Base-by-base conservation (phyloP, 768 basidiomycete genomes). In the Aureoboletus auriporus region DNA sequence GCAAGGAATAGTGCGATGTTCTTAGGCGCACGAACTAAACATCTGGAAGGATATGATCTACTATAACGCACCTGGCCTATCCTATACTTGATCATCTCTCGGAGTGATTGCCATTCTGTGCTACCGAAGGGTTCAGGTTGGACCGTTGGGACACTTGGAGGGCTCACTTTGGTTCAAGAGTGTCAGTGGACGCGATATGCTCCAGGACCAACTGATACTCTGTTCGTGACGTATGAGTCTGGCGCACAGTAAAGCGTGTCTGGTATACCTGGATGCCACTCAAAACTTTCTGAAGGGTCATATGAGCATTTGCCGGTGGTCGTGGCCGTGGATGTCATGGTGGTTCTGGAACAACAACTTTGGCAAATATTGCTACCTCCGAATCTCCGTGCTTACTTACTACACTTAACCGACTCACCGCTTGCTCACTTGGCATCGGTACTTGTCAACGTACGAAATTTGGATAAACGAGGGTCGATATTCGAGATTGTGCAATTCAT, bases 71-170 rank as follows among this genome's bases (percentile, higher is more conserved):
- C 89, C 73, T 88, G 71, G 58, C 76, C 68, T 10, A 91, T 71
- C 65, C 82, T 89, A 63, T 75, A 63, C 64, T 89, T 90, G 63
- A 93, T 80, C 46, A 81, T 78, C 59, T 84, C 76, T 34, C 86
- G 79, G 38, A 93, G 72, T 35, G 73, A 66, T 16, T 72, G 57
- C 91, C 90, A 93, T 60, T 87, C 84, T 57, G 72, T 70, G 58
- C 86, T 86, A 68, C 37, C 43, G 6, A 49, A 41, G 39, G 23
- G 31, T 30, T 56, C 37, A 57, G 56, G 49, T 39, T 52, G 53
- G 38, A 41, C 46, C 8, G 47, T 44, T 36, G 50, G 41, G 35
- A 44, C 17, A 39, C 9, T 23, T 33, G 30, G 42, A 28, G n/a
- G 37, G 31, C 41, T 40, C 39, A 56, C 51, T 67, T 78, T 52